Evolutionary conservation across 176 grass and related monocot genomes (phyloP).

Genomic region (Carex myosuroides): DNA sequence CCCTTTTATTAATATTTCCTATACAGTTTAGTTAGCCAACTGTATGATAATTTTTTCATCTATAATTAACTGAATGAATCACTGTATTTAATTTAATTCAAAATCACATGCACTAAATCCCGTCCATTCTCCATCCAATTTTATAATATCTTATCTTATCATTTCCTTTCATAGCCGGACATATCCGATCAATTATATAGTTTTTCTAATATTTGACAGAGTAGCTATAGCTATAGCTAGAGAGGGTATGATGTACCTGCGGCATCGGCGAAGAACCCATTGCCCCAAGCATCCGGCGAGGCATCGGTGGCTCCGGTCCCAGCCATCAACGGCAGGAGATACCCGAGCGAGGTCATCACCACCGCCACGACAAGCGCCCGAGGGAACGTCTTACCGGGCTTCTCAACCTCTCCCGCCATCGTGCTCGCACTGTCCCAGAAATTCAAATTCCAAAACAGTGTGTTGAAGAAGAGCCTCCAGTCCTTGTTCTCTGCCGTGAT

Average conservation of each 20-base stretch:
- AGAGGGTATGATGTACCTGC: slow-evolving; percentile 35
- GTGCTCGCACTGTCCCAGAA: slow-evolving; percentile 84
- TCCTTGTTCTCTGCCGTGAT: slow-evolving; percentile 28
- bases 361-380: slow-evolving; percentile 51
- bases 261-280: slow-evolving; percentile 65
- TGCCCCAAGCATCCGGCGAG: slow-evolving; percentile 44
- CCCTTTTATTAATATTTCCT: not conserved
- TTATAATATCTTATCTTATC: not conserved
- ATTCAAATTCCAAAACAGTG: slow-evolving; percentile 84
- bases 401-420: slow-evolving; percentile 76
- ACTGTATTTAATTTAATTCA: not conserved
- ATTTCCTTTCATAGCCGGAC: not conserved
- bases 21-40: not conserved
- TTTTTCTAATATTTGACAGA: not conserved
- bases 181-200: not conserved
- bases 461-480: slow-evolving; percentile 81
- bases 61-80: not conserved
- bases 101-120: too few relatives aligned
- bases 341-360: slow-evolving; percentile 48
- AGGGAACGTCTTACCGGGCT: slow-evolving; percentile 53
- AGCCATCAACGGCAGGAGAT: slow-evolving; percentile 74
- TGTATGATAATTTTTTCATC: not conserved
- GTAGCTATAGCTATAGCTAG: not conserved
- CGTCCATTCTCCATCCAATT: not conserved
- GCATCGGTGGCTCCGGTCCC: slow-evolving; percentile 50